Conservation (phyloP, 1,139 yeast species). For the Hyphopichia burtonii region DNA sequence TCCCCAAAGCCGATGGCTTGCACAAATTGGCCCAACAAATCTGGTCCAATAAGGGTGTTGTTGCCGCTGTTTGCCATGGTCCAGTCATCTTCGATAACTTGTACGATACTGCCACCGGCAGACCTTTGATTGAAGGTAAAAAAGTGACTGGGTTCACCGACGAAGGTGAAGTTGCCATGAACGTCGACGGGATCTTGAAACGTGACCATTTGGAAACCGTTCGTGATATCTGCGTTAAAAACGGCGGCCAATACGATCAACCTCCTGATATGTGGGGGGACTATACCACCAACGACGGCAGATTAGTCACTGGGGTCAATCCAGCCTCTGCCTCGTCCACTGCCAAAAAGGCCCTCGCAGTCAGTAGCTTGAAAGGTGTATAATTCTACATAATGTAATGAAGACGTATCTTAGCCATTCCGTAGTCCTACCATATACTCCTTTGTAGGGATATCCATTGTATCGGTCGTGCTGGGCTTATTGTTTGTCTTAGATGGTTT, state of each 20-base stretch:
- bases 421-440: too few relatives aligned
- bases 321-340: slow-evolving; percentile 59
- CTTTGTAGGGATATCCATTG: too few relatives aligned
- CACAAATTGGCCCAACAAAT: slow-evolving; percentile 46
- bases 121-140: slow-evolving; percentile 49
- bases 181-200: slow-evolving; percentile 33
- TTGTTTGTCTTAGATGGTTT: neutral
- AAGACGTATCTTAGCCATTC: too few relatives aligned
- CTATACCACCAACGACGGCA: slow-evolving; percentile 51
- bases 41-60: slow-evolving; percentile 51
- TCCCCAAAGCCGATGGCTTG: slow-evolving; percentile 49
- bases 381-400: neutral
- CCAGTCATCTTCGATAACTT: slow-evolving; percentile 54
- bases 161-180: slow-evolving; percentile 47
- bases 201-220: slow-evolving; percentile 32
- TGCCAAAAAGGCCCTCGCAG: slow-evolving; percentile 31
- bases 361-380: slow-evolving; percentile 1
- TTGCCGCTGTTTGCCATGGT: slow-evolving; percentile 69
- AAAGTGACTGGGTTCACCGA: slow-evolving; percentile 62
- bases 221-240: slow-evolving; percentile 30
- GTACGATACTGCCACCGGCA: slow-evolving; percentile 40
- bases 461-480: neutral
- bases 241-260: slow-evolving; percentile 44
- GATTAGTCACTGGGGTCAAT: slow-evolving; percentile 60
- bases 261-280: slow-evolving; percentile 56